Conservation (phyloP, 2,329 filamentous ascomycete species). For the Claviceps humidiphila region DNA sequence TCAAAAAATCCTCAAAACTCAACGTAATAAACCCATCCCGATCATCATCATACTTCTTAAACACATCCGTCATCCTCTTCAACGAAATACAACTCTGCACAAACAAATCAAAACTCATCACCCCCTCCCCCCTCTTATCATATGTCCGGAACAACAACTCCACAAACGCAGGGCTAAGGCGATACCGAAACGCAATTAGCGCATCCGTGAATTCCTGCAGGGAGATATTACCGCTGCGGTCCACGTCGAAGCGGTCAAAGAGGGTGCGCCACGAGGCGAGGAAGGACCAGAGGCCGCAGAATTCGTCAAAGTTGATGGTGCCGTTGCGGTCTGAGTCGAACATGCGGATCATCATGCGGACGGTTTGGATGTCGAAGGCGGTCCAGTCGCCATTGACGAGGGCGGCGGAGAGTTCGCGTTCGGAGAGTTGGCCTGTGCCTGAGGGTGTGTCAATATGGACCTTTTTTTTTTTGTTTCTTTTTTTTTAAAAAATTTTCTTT, state of each 20-base stretch:
- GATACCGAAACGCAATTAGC: constrained; percentile 84
- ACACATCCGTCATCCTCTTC: constrained; percentile 98
- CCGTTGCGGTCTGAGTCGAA: constrained; percentile 87
- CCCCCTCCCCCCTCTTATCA: constrained; percentile 59
- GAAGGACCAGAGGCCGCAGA: constrained; percentile 93
- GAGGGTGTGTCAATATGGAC: constrained; percentile 8
- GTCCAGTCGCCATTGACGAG: constrained; percentile 96
- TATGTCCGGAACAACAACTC: constrained; percentile 77
- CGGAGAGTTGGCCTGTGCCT: constrained; percentile 71
- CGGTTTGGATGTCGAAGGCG: constrained; percentile 83
- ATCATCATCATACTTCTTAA: constrained; percentile 97
- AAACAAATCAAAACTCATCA: constrained; percentile 88
- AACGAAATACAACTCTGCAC: constrained; percentile 94
- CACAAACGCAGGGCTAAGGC: constrained; percentile 73
- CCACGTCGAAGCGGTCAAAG: constrained; percentile 89
- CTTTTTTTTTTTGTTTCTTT: neutral
- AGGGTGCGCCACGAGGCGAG: constrained; percentile 85
- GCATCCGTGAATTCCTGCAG: constrained; percentile 81
- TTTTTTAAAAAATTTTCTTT: neutral
- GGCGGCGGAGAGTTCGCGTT: constrained; percentile 74
- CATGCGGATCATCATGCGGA: constrained; percentile 99
- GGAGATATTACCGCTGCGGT: constrained; percentile 75
- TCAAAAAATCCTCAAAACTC: constrained; percentile 70
- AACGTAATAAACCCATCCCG: constrained; percentile 83
- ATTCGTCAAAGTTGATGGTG: constrained; percentile 88